phyloP scores from a whole-genome alignment of 495 filamentous ascomycete genomes.

The Penicillium odoratum region DNA sequence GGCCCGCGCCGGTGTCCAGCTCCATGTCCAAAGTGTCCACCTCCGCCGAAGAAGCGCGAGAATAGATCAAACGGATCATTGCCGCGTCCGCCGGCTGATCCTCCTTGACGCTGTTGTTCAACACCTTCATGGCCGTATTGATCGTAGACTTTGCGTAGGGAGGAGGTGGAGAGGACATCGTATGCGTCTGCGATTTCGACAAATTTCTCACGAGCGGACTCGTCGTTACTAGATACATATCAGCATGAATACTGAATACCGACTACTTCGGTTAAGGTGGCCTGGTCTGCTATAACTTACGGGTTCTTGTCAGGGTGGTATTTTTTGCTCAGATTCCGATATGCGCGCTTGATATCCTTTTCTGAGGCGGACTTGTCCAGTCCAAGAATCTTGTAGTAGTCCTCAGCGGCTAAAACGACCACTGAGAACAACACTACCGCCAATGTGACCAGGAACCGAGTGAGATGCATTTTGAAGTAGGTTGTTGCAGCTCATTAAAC shows the following conservation, averaged over 20 bases:
- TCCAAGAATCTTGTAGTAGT: constrained; percentile 93
- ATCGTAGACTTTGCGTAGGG: constrained; percentile 90
- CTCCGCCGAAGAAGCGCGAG: constrained; percentile 94
- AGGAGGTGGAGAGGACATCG: constrained; percentile 81
- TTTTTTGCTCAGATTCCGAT: constrained; percentile 90
- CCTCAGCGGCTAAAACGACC: constrained; percentile 62
- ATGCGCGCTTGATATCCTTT: constrained; percentile 93
- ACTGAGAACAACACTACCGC: constrained; percentile 29
- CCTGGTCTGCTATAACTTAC: constrained; percentile 49
- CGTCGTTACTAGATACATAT: constrained; percentile 59
- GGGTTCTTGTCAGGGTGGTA: constrained; percentile 99
- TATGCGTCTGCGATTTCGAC: constrained; percentile 95
- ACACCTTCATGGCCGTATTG: constrained; percentile 92
- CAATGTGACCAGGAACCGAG: constrained; percentile 20
- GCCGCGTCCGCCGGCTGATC: constrained; percentile 51
- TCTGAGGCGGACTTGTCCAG: constrained; percentile 80
- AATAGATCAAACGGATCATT: constrained; percentile 98
- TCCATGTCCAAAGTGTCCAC: constrained; percentile 74
- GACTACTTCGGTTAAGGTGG: background rate
- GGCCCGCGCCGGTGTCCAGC: constrained; percentile 78
- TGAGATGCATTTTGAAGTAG: constrained; percentile 21
- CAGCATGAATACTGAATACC: background rate
- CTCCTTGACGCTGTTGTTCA: constrained; percentile 76
- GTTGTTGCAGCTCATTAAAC: background rate
- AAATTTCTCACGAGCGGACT: constrained; percentile 84